Base-by-base conservation (phyloP, 2,329 filamentous ascomycete species). In the Dactylellina parvicollis region DNA sequence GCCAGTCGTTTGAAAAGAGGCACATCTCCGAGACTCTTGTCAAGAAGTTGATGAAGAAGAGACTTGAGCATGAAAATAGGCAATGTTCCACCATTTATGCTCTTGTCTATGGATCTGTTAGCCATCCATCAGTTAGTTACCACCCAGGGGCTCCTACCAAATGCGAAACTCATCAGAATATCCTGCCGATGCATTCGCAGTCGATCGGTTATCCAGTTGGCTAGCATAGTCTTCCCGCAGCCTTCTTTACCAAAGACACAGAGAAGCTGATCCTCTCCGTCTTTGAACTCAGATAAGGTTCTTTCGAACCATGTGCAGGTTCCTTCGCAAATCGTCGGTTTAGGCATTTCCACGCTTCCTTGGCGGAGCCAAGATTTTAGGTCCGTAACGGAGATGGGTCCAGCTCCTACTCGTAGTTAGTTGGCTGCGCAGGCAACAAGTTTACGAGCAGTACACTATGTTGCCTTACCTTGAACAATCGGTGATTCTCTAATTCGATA, bases 301-400 rank as follows among this genome's bases (percentile, higher is more conserved):
- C 57, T 56, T n/a, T 71, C 66, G 26, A 71, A 71, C 66, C 66
- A 71, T 20, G 66, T 71, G 49, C 66, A 71, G 3, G 66, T 71
- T 1, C 66, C 66, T 24, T 71, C 66, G 7, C 49, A 71, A n/a
- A 71, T 71, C 5, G 66, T 71, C 4, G 56, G 49, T 20, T 30
- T 62, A 1, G 66, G 56, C 10, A 44, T 36, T 32, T 62, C 57
- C 0, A 64, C 32, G 0, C 34, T 32, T 10, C 66, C 66, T 24
- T 71, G 66, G 10, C 66, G 66, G 2, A 71, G 36, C 66, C 66
- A 71, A n/a, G 34, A 28, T 46, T 71, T 71, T 44, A 71, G 30
- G 22, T 71, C 66, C 3, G 59, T 32, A 3, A 71, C 24, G 2
- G 56, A 38, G 22, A 71, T 30, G 5, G 66, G 66, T 3, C 66